Evolutionary conservation across 768 basidiomycete species (phyloP), one percentile per base, ranked within the genome.

Genomic region (Mycena floridula): DNA sequence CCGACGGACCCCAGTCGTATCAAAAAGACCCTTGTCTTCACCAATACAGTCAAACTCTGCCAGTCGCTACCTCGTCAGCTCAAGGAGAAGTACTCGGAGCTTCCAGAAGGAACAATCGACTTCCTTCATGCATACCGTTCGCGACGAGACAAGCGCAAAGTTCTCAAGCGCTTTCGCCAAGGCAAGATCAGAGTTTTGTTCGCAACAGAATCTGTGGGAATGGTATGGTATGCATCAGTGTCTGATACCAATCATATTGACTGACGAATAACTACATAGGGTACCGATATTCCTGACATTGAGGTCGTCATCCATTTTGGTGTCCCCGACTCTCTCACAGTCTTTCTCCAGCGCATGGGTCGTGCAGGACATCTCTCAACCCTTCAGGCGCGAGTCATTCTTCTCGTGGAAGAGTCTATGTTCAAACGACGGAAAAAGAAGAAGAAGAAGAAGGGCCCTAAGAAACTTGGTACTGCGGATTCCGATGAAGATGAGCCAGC

Each of bases 191-290:
- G 51, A 12, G 50, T 61, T 11, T 38, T 63, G 25, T 38, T 63
- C 4, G 46, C 54, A 12, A 63, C 60, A 3, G 60, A 63, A 40
- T 58, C 58, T 4, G 59, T 59, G 8, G 61, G 61, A 13, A 61
- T 63, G 59, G 61, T 59, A 43, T 35, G 57, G 37, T 37, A 3
- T n/a, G 20, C n/a, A n/a, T n/a, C n/a, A n/a, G n/a, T n/a, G n/a
- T 25, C 27, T 23, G 8, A 15, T 12, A 9, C 18, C 9, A 37
- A 6, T 6, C 11, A 12, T 40, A 3, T 20, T 22, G 8, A 15
- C 11, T 8, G 30, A 7, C 27, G 22, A 32, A 32, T 43, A 24
- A 37, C 25, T 11, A 15, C 37, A 4, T 37, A 59, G 59, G 59
- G 59, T 4, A 37, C 52, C n/a, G 57, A 62, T 36, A 61, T 65